Evolutionary conservation across 2,329 filamentous ascomycete genomes (phyloP).

Genomic region (Huntiella savannae): DNA sequence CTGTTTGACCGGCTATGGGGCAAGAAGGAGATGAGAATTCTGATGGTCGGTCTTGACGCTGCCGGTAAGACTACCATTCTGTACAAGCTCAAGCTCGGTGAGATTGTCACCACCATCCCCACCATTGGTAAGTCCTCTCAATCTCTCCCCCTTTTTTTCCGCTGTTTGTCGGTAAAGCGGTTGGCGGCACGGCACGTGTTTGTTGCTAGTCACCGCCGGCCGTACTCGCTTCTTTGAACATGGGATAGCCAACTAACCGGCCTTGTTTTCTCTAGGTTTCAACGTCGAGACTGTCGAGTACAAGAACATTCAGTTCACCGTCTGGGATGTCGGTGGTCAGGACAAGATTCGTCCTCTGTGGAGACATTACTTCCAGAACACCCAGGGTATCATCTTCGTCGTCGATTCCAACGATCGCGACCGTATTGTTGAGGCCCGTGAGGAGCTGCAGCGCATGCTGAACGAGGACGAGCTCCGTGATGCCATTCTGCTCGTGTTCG

Average conservation of each 20-base stretch:
- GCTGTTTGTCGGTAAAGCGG: neutral
- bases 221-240: neutral
- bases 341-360: conserved; percentile 99
- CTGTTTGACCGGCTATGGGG: conserved; percentile 91
- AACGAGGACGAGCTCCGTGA: conserved; percentile 98
- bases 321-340: conserved; percentile 99
- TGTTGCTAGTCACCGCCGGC: no score
- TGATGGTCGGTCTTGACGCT: conserved; percentile 98
- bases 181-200: no score
- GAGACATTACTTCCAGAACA: conserved; percentile 99
- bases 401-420: conserved; percentile 98
- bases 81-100: conserved; percentile 99
- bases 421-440: conserved; percentile 88
- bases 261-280: conserved; percentile 44
- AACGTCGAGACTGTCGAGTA: conserved; percentile 99
- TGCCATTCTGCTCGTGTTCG: conserved; percentile 89
- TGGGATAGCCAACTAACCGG: neutral
- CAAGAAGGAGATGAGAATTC: conserved; percentile 99
- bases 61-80: conserved; percentile 99
- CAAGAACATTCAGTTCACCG: conserved; percentile 99
- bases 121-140: conserved; percentile 58
- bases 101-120: conserved; percentile 97
- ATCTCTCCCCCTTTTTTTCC: neutral
- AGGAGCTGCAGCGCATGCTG: conserved; percentile 94
- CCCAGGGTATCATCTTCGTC: conserved; percentile 98